Evolutionary conservation across 2,329 filamentous ascomycete species (phyloP).

Genomic region (Cladosporium sp.): DNA sequence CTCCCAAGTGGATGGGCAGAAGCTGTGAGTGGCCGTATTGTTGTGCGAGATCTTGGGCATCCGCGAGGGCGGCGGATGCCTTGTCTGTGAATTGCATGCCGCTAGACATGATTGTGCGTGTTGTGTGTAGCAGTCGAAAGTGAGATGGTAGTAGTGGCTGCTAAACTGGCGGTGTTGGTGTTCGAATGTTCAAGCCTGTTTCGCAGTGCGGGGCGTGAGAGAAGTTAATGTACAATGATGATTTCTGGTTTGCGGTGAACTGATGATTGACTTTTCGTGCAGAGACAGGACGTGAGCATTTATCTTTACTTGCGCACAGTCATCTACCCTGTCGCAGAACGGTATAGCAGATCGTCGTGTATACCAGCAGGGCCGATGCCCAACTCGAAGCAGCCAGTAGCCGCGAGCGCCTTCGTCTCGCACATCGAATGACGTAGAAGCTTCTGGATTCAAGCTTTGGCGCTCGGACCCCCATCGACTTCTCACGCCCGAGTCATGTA

Average conservation of each 20-base stretch:
- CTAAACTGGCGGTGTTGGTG: conserved; percentile 1
- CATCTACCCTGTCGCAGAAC: background rate
- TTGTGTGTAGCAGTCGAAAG: conserved; percentile 2
- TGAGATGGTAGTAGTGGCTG: background rate
- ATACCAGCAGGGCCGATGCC: conserved; percentile 6
- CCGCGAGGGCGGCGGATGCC: conserved; percentile 82
- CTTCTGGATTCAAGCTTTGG: conserved; percentile 2
- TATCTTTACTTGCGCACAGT: background rate
- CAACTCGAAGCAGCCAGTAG: conserved; percentile 7
- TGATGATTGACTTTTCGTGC: background rate
- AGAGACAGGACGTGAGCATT: background rate
- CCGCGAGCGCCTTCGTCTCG: background rate
- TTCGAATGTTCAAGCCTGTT: conserved; percentile 1
- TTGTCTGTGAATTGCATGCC: conserved; percentile 91
- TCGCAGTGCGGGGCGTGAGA: conserved; percentile 3
- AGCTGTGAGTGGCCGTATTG: conserved; percentile 91
- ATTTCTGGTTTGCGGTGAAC: background rate
- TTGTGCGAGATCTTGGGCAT: conserved; percentile 81
- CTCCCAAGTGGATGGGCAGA: conserved; percentile 82
- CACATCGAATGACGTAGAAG: background rate
- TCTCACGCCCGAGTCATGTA: background rate
- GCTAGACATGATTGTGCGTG: conserved; percentile 57
- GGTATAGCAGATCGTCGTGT: background rate
- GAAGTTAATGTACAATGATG: background rate
- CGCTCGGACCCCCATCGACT: background rate